Evolutionary conservation across 2,329 filamentous ascomycete genomes (phyloP).

Genomic region (Sporothrix phasma): DNA sequence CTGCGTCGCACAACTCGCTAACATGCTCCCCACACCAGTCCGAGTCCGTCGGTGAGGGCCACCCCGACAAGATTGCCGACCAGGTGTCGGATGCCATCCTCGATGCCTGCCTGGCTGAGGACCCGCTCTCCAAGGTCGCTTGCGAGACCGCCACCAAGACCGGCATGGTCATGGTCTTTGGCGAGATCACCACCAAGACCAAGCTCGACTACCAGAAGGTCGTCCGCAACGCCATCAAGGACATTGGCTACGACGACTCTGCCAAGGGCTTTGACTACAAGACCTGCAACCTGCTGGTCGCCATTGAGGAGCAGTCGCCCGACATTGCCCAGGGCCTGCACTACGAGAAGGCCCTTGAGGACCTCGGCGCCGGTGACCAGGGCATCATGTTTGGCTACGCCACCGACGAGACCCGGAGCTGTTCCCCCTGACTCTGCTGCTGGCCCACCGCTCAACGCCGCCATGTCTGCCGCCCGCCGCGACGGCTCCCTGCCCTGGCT

Average conservation of each 20-base stretch:
- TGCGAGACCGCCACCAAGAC: conserved; percentile 99
- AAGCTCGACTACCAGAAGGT: conserved; percentile 96
- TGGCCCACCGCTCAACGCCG: conserved; percentile 94
- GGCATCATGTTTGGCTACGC: conserved; percentile 99
- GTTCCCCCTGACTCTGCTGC: conserved; percentile 84
- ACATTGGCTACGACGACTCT: conserved; percentile 96
- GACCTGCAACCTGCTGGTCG: conserved; percentile 96
- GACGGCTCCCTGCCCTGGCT: conserved; percentile 87
- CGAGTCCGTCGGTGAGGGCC: conserved; percentile 81
- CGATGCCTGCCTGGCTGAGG: conserved; percentile 90
- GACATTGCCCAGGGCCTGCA: conserved; percentile 99
- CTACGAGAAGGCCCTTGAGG: conserved; percentile 94
- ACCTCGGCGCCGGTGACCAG: conserved; percentile 97
- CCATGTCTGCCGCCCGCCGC: conserved; percentile 82
- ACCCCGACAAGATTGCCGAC: conserved; percentile 96
- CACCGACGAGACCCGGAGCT: conserved; percentile 96
- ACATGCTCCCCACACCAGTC: conserved; percentile 39
- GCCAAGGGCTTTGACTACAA: conserved; percentile 99
- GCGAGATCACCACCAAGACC: conserved; percentile 97
- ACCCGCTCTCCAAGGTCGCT: conserved; percentile 96
- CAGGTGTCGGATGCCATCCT: conserved; percentile 98
- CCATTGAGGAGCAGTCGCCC: conserved; percentile 97
- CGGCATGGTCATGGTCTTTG: conserved; percentile 98
- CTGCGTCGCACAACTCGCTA: neutral
- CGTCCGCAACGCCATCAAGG: conserved; percentile 89